Evolutionary conservation across 257 asterid species (phyloP).

Genomic region (Nicotiana benthamiana): DNA sequence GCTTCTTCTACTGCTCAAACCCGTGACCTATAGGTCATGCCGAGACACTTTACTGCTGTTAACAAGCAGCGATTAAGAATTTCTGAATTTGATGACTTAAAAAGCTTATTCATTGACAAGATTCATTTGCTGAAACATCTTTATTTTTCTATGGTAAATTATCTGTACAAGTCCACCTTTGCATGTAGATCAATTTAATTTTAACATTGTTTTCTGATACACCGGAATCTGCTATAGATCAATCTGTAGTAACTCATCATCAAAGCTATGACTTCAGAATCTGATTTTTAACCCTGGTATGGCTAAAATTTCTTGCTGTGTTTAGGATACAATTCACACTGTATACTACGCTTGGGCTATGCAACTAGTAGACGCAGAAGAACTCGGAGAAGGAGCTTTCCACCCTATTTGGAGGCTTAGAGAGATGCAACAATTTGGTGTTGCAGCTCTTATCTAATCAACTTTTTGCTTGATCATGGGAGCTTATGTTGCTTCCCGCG

Average conservation of each 20-base stretch:
- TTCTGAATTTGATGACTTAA: background rate
- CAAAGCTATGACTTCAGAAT: background rate
- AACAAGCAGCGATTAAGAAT: background rate
- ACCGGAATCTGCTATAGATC: background rate
- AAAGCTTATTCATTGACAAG: background rate
- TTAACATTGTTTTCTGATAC: background rate
- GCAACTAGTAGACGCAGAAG: constrained; percentile 84
- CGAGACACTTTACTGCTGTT: background rate
- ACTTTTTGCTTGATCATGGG: background rate
- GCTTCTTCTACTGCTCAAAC: too few species aligned
- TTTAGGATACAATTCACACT: constrained; percentile 88
- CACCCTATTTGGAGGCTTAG: constrained; percentile 83
- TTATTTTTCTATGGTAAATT: background rate
- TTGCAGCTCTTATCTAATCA: constrained; percentile 70
- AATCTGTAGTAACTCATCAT: background rate
- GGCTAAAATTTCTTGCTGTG: background rate
- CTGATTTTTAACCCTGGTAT: background rate
- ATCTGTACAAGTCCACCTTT: background rate
- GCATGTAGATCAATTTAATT: background rate
- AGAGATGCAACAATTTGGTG: constrained; percentile 89
- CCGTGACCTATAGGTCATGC: too few species aligned
- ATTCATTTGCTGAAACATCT: background rate
- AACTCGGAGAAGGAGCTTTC: constrained; percentile 56
- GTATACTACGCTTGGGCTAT: constrained; percentile 95
- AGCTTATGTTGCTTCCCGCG: background rate